Percentiles rank a stretch among this genome's conserved stretches.
These are phyloP conservation scores for Purpureocillium takamizusanense DNA, from an alignment of 2,329 filamentous ascomycete species.

Conservation along the genomic window DNA sequence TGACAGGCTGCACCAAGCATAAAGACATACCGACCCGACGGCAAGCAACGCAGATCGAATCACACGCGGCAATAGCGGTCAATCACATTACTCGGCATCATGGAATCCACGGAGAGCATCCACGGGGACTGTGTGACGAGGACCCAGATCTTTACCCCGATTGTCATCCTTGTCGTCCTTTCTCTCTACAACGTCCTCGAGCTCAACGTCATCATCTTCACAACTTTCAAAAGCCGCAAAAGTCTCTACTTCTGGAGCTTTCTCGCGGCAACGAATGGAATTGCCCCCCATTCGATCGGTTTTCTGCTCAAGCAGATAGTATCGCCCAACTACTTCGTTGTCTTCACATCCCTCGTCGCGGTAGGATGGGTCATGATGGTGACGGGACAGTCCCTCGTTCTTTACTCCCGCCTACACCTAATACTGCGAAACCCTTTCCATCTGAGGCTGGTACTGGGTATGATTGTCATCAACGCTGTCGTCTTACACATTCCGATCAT, in stretches of 20 bases:
- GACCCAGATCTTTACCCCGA: no score
- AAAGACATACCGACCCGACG: no score
- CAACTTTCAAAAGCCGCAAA: slow-evolving; percentile 18
- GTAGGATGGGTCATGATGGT: no score
- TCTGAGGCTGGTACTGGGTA: slow-evolving; percentile 39
- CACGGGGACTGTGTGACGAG: no score
- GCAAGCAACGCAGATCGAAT: no score
- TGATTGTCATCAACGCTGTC: slow-evolving; percentile 47
- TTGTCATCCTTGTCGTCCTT: slow-evolving; percentile 4
- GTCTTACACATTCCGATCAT: slow-evolving; percentile 45
- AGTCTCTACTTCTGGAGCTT: slow-evolving; percentile 31
- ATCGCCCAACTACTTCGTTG: slow-evolving; percentile 4
- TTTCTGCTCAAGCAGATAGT: slow-evolving; percentile 33
- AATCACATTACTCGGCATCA: no score
- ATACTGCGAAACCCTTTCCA: slow-evolving; percentile 39
- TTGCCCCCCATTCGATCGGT: slow-evolving; percentile 28
- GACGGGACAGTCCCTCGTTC: no score
- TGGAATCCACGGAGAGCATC: no score
- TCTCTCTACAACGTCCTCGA: slow-evolving; percentile 21
- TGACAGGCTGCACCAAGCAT: no score
- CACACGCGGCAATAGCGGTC: no score
- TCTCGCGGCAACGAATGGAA: slow-evolving; percentile 19
- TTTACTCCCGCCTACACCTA: no score
- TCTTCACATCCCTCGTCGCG: slow-evolving; percentile 7
- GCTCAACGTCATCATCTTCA: slow-evolving; percentile 19